These are phyloP conservation scores for Oryza meridionalis DNA, from an alignment of 176 grass and related monocot species.

Conservation along the genomic window DNA sequence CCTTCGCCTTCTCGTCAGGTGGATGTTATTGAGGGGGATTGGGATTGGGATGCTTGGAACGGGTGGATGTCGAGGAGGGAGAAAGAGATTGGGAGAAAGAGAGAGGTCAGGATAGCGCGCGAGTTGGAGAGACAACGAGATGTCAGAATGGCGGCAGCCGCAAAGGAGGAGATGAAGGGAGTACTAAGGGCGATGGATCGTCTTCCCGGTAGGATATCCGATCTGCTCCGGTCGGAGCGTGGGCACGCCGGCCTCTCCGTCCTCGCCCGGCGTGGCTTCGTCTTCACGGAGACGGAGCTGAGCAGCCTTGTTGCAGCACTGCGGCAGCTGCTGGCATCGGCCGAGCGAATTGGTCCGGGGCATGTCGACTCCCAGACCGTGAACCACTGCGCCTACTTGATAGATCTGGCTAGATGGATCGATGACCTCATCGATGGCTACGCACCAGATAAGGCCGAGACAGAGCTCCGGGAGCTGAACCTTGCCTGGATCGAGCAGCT, in stretches of 20 bases:
- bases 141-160: neutral
- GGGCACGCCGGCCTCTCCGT: neutral
- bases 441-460: neutral
- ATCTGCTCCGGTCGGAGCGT: neutral
- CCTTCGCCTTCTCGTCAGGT: too few relatives aligned
- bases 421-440: neutral
- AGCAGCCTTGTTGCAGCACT: neutral
- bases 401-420: neutral
- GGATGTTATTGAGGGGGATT: too few relatives aligned
- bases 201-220: neutral
- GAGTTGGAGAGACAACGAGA: neutral
- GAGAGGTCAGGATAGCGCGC: neutral
- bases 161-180: neutral
- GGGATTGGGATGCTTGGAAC: too few relatives aligned
- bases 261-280: neutral
- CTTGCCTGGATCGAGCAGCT: constrained; percentile 3
- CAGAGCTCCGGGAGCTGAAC: neutral
- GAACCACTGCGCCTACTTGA: neutral
- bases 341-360: neutral
- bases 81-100: neutral
- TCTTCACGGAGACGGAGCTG: neutral
- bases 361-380: neutral
- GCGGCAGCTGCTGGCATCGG: neutral
- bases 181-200: neutral
- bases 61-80: neutral